Base-by-base conservation (phyloP, 305 asterid species). In the Plantago coronopus region DNA sequence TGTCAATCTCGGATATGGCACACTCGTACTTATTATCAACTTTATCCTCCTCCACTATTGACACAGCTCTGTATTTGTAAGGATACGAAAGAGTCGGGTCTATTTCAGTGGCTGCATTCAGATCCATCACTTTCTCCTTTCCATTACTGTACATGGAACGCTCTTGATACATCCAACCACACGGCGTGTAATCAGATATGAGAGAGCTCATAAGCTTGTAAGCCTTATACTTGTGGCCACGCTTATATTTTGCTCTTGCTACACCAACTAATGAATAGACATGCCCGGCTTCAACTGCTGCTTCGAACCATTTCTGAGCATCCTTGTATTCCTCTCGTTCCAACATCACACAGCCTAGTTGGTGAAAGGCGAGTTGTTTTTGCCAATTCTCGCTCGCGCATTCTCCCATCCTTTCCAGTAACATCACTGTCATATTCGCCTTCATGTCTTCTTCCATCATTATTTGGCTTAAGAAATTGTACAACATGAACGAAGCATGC, bases 121-220 rank as follows among this genome's bases (percentile, higher is more conserved):
- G 73, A 73, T 86, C 93, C 80, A 75, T 74, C 55, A 54, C 62
- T 70, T 81, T 87, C 55, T 89, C 96, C 48, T 72, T 81, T 55
- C 96, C 95, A 25, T 71, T 76, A 63, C 79, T 74, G 51, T 94
- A 94, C 38, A 94, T 63, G 42, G 96, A 85, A 47, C 95, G 74
- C 73, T 94, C 99, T 67, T 94, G 99, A 79, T 82, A 87, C 97
- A 94, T 94, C 99, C 99, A 94, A 25, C 99, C 99, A 10, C 75
- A 65, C 5, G 97, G 93, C 22, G 72, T 68, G 53, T 75, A 69
- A 54, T 81, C 95, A 17, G 95, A 79, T 56, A 89, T 69, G 46
- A 94, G 83, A 22, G 95, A 77, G 73, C 82, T 81, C 85, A 84
- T 83, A 70, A 89, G 62, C 57, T 76, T 87, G 69, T 83, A 89